These are phyloP conservation scores for Cyclospora cayetanensis DNA, from an alignment of 169 alveolate genomes.

Conservation along the genomic window DNA sequence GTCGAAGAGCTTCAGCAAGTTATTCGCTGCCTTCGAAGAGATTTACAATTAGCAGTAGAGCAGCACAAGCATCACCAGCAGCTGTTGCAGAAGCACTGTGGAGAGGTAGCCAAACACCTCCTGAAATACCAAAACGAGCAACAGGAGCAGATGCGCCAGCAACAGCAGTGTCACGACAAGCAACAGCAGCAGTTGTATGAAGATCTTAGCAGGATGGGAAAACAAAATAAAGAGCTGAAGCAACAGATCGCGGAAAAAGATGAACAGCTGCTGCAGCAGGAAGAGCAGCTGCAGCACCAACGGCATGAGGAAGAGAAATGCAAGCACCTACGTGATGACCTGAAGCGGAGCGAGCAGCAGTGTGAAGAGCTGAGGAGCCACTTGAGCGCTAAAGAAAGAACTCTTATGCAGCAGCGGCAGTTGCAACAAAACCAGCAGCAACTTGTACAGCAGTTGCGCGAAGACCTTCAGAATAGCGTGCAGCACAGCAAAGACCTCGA, in stretches of 20 bases:
- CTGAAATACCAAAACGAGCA: not conserved
- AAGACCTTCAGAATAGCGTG: not conserved
- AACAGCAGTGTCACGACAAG: not conserved
- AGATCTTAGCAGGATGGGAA: not conserved
- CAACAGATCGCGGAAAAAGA: not conserved
- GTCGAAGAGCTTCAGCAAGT: not conserved
- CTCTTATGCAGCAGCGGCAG: slow-evolving; percentile 19
- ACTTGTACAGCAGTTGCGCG: not conserved
- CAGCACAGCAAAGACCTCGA: not conserved
- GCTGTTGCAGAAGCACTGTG: not conserved
- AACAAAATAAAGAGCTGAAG: not conserved
- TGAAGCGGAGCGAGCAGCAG: not conserved
- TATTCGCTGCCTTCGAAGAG: no score
- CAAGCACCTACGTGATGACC: not conserved
- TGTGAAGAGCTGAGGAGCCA: not conserved
- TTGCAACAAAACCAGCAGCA: not conserved
- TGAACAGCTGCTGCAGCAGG: not conserved
- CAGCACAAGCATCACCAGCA: not conserved
- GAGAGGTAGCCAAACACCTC: not conserved
- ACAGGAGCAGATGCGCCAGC: not conserved
- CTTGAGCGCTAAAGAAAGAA: no score
- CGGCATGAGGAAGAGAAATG: not conserved
- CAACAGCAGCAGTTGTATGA: not conserved
- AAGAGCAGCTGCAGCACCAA: not conserved
- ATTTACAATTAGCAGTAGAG: not conserved